phyloP scores from a whole-genome alignment of 2,329 filamentous ascomycete species.

The Ceratocystis ficicola region DNA sequence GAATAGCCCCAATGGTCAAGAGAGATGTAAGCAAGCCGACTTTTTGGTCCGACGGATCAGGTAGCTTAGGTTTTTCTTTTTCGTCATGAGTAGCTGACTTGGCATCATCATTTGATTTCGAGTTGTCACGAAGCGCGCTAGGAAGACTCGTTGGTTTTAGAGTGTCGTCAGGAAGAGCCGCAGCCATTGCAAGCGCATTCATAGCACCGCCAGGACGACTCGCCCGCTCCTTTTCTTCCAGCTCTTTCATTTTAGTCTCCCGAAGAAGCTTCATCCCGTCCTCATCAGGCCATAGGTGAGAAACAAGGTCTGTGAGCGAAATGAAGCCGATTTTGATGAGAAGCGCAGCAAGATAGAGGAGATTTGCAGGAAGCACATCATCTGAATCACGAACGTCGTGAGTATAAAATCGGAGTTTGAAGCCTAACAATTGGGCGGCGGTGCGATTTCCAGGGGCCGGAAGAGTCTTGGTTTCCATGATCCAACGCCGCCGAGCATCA shows the following conservation, averaged over 20 bases:
- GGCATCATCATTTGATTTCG: slow-evolving; percentile 17
- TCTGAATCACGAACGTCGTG: slow-evolving; percentile 61
- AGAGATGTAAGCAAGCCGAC: slow-evolving; percentile 71
- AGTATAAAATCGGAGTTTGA: slow-evolving; percentile 92
- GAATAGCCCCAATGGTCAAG: slow-evolving; percentile 80
- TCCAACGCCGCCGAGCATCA: slow-evolving; percentile 57
- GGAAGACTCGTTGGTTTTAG: slow-evolving; percentile 32
- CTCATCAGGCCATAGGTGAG: slow-evolving; percentile 79
- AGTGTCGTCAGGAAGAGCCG: slow-evolving; percentile 74
- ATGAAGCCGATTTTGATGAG: slow-evolving; percentile 97
- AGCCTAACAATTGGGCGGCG: slow-evolving; percentile 87
- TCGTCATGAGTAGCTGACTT: slow-evolving; percentile 33
- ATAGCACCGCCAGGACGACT: slow-evolving; percentile 57
- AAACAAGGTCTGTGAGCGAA: slow-evolving; percentile 78
- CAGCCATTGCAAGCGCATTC: slow-evolving; percentile 80
- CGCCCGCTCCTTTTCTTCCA: slow-evolving; percentile 63
- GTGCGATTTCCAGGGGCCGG: slow-evolving; percentile 80
- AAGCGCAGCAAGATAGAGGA: slow-evolving; percentile 81
- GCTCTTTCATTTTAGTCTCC: slow-evolving; percentile 57
- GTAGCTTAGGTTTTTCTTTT: slow-evolving; percentile 42
- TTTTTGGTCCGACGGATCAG: slow-evolving; percentile 79
- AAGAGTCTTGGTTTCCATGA: slow-evolving; percentile 64
- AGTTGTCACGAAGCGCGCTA: slow-evolving; percentile 36
- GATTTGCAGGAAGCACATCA: slow-evolving; percentile 77
- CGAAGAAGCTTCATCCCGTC: slow-evolving; percentile 67